Conservation (phyloP, 2,329 filamentous ascomycete species). For the Fusarium sp. region DNA sequence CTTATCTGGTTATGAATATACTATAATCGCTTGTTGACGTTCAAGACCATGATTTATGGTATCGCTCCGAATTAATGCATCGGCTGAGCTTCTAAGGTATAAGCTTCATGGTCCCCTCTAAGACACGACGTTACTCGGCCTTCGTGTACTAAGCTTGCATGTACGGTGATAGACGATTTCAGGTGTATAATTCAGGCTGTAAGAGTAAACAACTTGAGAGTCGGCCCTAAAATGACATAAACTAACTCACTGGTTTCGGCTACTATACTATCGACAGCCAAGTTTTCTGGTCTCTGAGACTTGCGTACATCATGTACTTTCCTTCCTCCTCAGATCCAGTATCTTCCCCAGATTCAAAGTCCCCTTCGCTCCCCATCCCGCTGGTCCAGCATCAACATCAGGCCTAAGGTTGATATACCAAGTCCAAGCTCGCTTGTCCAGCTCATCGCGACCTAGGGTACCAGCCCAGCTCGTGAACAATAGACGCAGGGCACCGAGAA, state of each 20-base stretch:
- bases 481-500: constrained; percentile 78
- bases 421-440: constrained; percentile 81
- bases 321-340: constrained; percentile 63
- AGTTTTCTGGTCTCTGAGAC: too few species aligned
- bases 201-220: too few species aligned
- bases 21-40: neutral
- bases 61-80: neutral
- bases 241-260: too few species aligned
- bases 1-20: too few species aligned
- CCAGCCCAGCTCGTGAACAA: constrained; percentile 80
- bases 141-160: neutral
- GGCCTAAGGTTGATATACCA: constrained; percentile 86
- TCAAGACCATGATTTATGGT: neutral
- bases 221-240: too few species aligned
- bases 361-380: constrained; percentile 88
- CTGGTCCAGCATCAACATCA: constrained; percentile 77
- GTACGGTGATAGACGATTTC: too few species aligned
- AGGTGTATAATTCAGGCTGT: too few species aligned
- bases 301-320: constrained; percentile 9
- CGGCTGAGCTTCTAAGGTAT: neutral
- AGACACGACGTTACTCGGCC: neutral
- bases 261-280: neutral
- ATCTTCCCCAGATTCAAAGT: constrained; percentile 75
- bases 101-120: neutral
- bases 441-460: constrained; percentile 71